These are phyloP conservation scores for Ogataea paraovalis DNA, from an alignment of 805 yeast species.

Conservation along the genomic window DNA sequence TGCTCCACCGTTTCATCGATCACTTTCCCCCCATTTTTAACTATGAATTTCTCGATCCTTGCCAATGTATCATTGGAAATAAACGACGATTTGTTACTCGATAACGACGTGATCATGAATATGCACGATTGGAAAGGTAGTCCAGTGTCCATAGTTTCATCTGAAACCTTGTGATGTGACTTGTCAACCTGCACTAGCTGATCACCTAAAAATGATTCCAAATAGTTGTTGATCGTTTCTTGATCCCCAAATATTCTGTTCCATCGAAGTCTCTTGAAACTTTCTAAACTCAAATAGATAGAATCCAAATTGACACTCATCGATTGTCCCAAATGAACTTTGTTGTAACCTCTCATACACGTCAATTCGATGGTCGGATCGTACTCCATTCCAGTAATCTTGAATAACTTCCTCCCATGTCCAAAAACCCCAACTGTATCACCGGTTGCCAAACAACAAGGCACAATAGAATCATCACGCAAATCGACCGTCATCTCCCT, in stretches of 20 bases:
- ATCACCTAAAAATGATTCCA: not conserved
- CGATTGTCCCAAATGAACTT: not conserved
- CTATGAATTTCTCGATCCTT: slow-evolving; percentile 33
- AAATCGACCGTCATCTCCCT: not conserved
- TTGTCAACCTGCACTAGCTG: not conserved
- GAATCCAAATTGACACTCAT: not conserved
- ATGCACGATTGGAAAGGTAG: slow-evolving; percentile 32
- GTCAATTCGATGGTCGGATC: not conserved
- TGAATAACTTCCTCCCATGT: not conserved
- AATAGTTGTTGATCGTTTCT: not conserved
- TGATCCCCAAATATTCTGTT: not conserved
- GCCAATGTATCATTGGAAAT: not conserved
- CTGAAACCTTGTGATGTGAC: too few relatives aligned
- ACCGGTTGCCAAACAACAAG: not conserved
- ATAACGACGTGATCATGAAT: slow-evolving; percentile 34
- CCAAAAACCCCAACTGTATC: not conserved
- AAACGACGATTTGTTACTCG: not conserved
- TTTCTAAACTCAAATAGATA: not conserved
- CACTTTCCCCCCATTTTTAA: slow-evolving; percentile 41
- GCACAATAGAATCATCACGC: not conserved
- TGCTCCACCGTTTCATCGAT: slow-evolving; percentile 21
- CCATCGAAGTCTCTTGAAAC: not conserved
- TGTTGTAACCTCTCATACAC: not conserved
- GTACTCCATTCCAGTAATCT: not conserved
- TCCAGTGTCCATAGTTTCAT: too few relatives aligned